These are phyloP conservation scores for Ambrosia hybrid DNA, from an alignment of 140 eudicot species.

Conservation along the genomic window DNA sequence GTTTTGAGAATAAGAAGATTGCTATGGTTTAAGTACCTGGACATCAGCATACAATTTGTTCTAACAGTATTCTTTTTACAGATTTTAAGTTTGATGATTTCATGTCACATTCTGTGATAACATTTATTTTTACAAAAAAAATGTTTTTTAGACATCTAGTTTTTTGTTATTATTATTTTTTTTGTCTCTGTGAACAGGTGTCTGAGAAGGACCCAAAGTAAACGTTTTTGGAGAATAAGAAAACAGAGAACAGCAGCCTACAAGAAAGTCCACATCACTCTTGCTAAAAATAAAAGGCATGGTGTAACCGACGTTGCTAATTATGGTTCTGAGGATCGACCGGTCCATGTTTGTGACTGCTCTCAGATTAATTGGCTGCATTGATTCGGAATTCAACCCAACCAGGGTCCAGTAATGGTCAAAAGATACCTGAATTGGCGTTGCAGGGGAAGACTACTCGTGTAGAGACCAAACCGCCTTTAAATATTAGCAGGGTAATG, in stretches of 20 bases:
- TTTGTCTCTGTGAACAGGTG: conserved; percentile 37
- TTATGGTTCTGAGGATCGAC: conserved; percentile 57
- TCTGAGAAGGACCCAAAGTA: conserved; percentile 18
- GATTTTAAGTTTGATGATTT: too few species aligned
- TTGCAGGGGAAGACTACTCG: conserved; percentile 71
- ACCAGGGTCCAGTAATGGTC: conserved; percentile 59
- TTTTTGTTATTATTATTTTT: too few species aligned
- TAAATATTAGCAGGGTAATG: conserved; percentile 45
- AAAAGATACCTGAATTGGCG: conserved; percentile 55
- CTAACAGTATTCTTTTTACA: too few species aligned
- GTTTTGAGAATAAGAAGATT: background rate
- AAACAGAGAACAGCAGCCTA: conserved; percentile 44
- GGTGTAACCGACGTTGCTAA: conserved; percentile 70
- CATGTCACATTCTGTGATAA: background rate
- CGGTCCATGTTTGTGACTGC: conserved; percentile 60
- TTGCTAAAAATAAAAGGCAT: conserved; percentile 77
- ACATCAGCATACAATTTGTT: too few species aligned
- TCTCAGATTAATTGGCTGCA: conserved; percentile 77
- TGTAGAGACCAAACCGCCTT: conserved; percentile 59
- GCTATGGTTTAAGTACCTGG: background rate
- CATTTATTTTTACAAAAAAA: background rate
- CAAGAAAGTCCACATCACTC: conserved; percentile 66
- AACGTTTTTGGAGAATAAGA: conserved; percentile 48
- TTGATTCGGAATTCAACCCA: conserved; percentile 57
- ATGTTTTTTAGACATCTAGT: background rate